These are phyloP conservation scores for Psilocybe cubensis DNA, from an alignment of 768 basidiomycete species.

Conservation along the genomic window DNA sequence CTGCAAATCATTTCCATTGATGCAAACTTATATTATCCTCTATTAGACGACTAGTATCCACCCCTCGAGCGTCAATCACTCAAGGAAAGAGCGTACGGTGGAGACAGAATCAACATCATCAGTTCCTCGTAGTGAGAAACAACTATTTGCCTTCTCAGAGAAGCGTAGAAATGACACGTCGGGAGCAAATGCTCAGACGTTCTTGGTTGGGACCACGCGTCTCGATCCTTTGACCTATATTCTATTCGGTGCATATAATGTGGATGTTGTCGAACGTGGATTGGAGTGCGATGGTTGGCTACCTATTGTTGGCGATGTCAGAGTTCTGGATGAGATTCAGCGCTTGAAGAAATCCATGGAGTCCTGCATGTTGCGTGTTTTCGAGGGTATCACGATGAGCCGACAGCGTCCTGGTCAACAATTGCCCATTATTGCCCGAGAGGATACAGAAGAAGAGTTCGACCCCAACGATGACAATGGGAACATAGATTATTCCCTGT, in stretches of 20 bases:
- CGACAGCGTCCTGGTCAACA: slow-evolving; percentile 34
- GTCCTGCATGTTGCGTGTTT: slow-evolving; percentile 85
- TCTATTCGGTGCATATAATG: slow-evolving; percentile 86
- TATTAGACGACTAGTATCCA: slow-evolving; percentile 76
- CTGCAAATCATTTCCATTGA: not conserved
- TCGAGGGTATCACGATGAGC: slow-evolving; percentile 75
- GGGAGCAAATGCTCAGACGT: slow-evolving; percentile 53
- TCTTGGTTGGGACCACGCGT: slow-evolving; percentile 79
- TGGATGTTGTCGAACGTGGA: slow-evolving; percentile 70
- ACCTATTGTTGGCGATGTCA: slow-evolving; percentile 74
- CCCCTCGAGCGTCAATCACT: slow-evolving; percentile 84
- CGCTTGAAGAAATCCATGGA: slow-evolving; percentile 81
- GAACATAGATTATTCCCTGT: slow-evolving; percentile 54
- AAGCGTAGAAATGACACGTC: slow-evolving; percentile 76
- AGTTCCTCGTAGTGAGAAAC: slow-evolving; percentile 55
- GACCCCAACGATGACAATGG: slow-evolving; percentile 63
- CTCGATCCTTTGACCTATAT: slow-evolving; percentile 90
- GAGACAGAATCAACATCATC: slow-evolving; percentile 19
- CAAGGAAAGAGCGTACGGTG: slow-evolving; percentile 46
- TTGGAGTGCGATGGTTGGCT: slow-evolving; percentile 92
- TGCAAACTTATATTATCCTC: slow-evolving; percentile 8
- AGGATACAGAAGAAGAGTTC: slow-evolving; percentile 51
- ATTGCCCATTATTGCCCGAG: slow-evolving; percentile 41
- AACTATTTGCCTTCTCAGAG: slow-evolving; percentile 81
- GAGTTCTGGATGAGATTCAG: slow-evolving; percentile 82